Percentiles rank a stretch among this genome's conserved stretches.
Conservation (phyloP, 2,329 filamentous ascomycete species). For the Fusarium sulawesiense region DNA sequence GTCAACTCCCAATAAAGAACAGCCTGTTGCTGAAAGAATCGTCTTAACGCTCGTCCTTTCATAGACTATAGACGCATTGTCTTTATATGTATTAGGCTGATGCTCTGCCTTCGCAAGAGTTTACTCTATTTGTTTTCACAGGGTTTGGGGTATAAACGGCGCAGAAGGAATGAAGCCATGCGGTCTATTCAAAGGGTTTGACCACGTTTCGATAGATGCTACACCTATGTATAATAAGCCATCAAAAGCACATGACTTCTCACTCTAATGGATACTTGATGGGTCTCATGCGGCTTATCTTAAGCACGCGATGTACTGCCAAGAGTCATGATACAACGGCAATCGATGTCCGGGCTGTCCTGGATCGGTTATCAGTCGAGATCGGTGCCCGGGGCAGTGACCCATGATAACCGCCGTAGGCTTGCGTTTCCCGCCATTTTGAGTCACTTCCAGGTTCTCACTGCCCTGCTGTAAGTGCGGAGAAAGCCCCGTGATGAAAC, state of each 20-base stretch:
- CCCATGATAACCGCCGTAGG: constrained; percentile 9
- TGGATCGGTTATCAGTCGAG: constrained; percentile 1
- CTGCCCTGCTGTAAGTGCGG: constrained; percentile 32
- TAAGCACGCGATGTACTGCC: constrained; percentile 22
- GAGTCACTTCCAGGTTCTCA: constrained; percentile 26
- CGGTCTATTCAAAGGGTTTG: constrained; percentile 6
- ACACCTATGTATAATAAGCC: constrained; percentile 20
- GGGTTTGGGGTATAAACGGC: constrained; percentile 18
- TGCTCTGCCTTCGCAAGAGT: constrained; percentile 5
- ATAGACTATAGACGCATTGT: constrained; percentile 38
- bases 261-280: not conserved
- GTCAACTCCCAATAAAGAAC: constrained; percentile 61
- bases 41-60: constrained; percentile 2
- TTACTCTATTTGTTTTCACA: constrained; percentile 3
- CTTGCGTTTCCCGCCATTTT: constrained; percentile 29
- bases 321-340: constrained; percentile 22
- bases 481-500: constrained; percentile 41
- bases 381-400: constrained; percentile 14
- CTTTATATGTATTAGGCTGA: constrained; percentile 11
- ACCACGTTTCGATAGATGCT: constrained; percentile 29
- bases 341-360: constrained; percentile 15
- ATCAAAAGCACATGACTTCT: constrained; percentile 19
- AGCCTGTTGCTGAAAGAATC: not conserved
- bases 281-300: constrained; percentile 27
- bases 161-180: constrained; percentile 10